phyloP scores from a whole-genome alignment of 768 basidiomycete genomes.

The Kwoniella bestiolae region DNA sequence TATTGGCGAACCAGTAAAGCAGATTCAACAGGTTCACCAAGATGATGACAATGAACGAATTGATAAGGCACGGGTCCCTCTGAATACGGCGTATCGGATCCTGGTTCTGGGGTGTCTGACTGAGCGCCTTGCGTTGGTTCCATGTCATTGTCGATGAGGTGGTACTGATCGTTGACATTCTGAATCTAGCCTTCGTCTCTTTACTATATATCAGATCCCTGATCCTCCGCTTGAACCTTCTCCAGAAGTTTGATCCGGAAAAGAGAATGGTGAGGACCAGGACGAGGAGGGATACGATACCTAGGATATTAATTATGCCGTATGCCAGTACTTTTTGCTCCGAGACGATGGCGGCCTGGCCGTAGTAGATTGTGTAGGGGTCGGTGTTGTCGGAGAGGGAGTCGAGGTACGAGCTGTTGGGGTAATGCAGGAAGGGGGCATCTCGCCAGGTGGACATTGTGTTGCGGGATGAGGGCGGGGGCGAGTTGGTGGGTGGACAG shows the following conservation, averaged over 20 bases:
- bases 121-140: no score
- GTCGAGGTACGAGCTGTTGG: conserved; percentile 13
- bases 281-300: background rate
- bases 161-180: background rate
- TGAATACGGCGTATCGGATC: background rate
- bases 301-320: conserved; percentile 10
- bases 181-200: no score
- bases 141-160: background rate
- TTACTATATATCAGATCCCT: no score
- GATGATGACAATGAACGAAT: conserved; percentile 24
- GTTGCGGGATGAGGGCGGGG: background rate
- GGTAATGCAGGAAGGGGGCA: conserved; percentile 5
- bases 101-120: no score
- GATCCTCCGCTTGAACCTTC: no score
- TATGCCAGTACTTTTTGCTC: background rate
- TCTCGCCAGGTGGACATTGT: conserved; percentile 10
- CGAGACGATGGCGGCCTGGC: conserved; percentile 8
- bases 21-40: conserved; percentile 16
- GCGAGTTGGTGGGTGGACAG: background rate
- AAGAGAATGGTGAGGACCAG: conserved; percentile 7
- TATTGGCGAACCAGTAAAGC: conserved; percentile 6
- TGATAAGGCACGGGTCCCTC: conserved; percentile 22
- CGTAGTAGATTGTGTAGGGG: conserved; percentile 17
- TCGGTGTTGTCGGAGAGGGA: conserved; percentile 12
- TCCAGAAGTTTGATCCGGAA: no score